Base-by-base conservation (phyloP, 441 rosid genomes). In the Jatropha podagrica region DNA sequence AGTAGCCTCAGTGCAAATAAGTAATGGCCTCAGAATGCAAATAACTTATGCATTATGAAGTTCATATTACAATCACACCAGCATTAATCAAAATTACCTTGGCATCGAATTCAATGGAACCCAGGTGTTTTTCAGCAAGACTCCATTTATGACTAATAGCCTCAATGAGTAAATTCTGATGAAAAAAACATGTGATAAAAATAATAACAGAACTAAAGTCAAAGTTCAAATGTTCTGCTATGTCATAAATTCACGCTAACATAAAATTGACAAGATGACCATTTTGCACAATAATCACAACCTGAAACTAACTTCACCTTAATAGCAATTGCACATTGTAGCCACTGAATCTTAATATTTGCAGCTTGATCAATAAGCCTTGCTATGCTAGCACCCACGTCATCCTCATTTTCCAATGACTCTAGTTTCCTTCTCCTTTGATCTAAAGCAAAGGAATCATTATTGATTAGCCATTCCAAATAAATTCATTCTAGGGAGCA, bases 41-140 rank as follows among this genome's bases (percentile, higher is more conserved):
- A 40, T 40, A 20, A 63, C 51, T 20, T 3, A 62, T 52, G 61
- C 42, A 54, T 58, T 17, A 56, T 26, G 7, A 58, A 52, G 14
- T 42, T n/a, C 46, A 44, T 15, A 4, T 27, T 41, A 37, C 18
- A 71, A 15, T 13, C 42, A 44, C 13, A 71, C 52, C 41, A 42
- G 14, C n/a, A 46, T 32, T 23, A 61, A 62, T 3, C 59, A 73
- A 62, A 62, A 70, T 66, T 88, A 91, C 97, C 97, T 91, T 95
- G 23, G 88, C 81, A 75, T 90, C 95, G 79, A 87, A 72, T 82
- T 95, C 98, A 78, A 90, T 88, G 71, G 86, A 87, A 65, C 88
- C 80, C 97, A 93, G 83, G 55, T 88, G 88, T 78, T 79, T 84
- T 78, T 89, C 92, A 7, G 90, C 86, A 62, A 72, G 89, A 74